phyloP scores from a whole-genome alignment of 371 early-diverging fungal genomes.

The Mortierella sp. region DNA sequence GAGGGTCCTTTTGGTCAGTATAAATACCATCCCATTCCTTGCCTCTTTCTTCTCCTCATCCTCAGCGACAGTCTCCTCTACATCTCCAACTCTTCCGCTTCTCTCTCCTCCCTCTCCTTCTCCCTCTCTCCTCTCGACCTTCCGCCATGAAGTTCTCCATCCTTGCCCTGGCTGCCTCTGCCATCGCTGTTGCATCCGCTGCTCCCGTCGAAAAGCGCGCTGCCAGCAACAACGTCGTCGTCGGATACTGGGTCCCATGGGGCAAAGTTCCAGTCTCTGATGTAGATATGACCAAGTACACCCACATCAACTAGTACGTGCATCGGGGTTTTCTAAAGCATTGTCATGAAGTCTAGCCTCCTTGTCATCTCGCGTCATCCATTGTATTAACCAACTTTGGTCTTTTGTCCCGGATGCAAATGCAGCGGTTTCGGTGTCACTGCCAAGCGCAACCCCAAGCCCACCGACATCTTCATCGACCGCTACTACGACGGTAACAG shows the following conservation, averaged over 20 bases:
- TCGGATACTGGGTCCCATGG: constrained; percentile 75
- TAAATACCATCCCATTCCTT: too few species aligned
- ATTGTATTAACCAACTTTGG: too few species aligned
- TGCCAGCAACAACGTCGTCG: constrained; percentile 45
- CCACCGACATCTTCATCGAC: constrained; percentile 45
- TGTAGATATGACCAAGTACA: constrained; percentile 66
- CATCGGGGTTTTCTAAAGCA: neutral
- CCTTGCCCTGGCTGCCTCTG: too few species aligned
- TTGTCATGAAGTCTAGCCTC: neutral
- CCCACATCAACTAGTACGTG: constrained; percentile 70
- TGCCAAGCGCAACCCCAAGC: constrained; percentile 38
- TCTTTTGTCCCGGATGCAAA: neutral
- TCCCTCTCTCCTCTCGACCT: too few species aligned
- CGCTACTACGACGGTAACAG: constrained; percentile 55
- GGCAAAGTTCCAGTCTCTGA: constrained; percentile 64
- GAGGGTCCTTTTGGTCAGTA: too few species aligned
- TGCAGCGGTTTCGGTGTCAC: constrained; percentile 52
- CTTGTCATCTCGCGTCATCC: neutral
- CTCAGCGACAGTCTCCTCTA: too few species aligned
- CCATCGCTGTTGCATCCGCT: too few species aligned
- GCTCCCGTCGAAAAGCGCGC: too few species aligned
- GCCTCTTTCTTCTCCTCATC: too few species aligned
- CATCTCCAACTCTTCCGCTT: too few species aligned
- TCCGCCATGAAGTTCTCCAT: too few species aligned
- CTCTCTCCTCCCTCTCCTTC: too few species aligned